phyloP scores from a whole-genome alignment of 495 filamentous ascomycete genomes.

The Podospora sp. region DNA sequence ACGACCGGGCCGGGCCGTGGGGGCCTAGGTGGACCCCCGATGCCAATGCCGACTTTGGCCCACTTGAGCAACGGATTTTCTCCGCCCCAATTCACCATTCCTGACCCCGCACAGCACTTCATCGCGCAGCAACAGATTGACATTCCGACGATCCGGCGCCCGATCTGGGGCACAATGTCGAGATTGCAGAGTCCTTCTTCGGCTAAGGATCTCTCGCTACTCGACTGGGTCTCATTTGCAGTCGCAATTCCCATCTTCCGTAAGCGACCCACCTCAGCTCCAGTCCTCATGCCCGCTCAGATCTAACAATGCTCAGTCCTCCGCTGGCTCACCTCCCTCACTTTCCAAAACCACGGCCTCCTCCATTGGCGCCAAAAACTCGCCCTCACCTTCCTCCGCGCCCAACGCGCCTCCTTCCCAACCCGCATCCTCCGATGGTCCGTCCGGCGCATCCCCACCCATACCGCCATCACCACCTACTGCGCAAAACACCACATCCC shows the following conservation, averaged over 20 bases:
- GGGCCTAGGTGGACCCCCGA: no score
- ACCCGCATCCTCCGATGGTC: conserved; percentile 14
- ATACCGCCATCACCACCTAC: conserved; percentile 11
- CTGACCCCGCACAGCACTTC: no score
- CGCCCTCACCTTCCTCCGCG: conserved; percentile 20
- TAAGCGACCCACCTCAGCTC: neutral
- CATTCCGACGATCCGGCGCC: no score
- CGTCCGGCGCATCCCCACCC: conserved; percentile 16
- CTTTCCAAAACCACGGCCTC: neutral
- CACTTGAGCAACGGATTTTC: no score
- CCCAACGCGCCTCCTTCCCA: conserved; percentile 20
- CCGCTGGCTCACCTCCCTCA: conserved; percentile 7
- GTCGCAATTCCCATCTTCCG: neutral
- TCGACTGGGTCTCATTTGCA: neutral
- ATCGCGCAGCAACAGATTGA: no score
- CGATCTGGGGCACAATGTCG: neutral
- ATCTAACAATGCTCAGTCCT: conserved; percentile 4
- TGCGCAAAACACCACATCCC: conserved; percentile 5
- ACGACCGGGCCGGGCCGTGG: no score
- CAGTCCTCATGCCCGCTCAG: no score
- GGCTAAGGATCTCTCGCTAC: neutral
- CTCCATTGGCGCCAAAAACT: conserved; percentile 28
- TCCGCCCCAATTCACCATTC: no score
- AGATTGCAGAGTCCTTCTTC: neutral
- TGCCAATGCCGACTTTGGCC: no score